Evolutionary conservation across 495 filamentous ascomycete species (phyloP), one percentile per base, ranked within the genome.

Genomic region (Cercophora sp.): DNA sequence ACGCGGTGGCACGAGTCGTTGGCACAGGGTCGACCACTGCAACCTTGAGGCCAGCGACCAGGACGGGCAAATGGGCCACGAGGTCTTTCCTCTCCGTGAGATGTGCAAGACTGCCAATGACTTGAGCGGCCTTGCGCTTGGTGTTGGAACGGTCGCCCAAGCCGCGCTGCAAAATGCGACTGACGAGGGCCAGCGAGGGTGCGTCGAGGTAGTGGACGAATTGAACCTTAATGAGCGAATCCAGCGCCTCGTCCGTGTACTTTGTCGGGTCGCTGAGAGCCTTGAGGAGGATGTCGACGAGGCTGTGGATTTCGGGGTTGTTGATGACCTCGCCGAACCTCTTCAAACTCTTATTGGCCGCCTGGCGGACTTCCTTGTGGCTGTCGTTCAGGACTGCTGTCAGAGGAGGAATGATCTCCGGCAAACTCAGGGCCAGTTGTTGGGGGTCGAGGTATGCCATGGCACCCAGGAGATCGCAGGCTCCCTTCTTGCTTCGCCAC

Each of bases 401-500:
- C 50, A 97, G 76, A 5, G 94, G 92, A 19, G 93, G 93, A 56
- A 98, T 98, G 53, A 98, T 98, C 46, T 92, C 89, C 0, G 93
- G 94, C 55, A 98, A 70, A 62, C 91, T 96, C 48, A 86, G 79
- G 1, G 93, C 91, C 13, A 98, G 78, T 63, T 97, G 93, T 51
- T 96, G 84, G 5, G 93, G 93, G 61, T 96, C 91, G 15, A 98
- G 79, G 64, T 98, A 97, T 8, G 93, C 94, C 92, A 97, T 97
- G 49, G 92, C 92, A 62, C 93, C 93, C 16, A 98, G 80, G 8
- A 94, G 80, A 61, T 98, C 93, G 59, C 93, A 97, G 47, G 93
- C 93, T 57, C 93, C 93, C 71, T 96, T 96, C 66, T 98, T 96
- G 71, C 89, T 96, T 59, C 93, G 84, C 93, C 93, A 98, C 65